A percentile compares a stretch with the other conserved stretches of the same genome.
Evolutionary conservation across 2,329 filamentous ascomycete genomes (phyloP).

Genomic region (Allantophomopsis cytisporea): DNA sequence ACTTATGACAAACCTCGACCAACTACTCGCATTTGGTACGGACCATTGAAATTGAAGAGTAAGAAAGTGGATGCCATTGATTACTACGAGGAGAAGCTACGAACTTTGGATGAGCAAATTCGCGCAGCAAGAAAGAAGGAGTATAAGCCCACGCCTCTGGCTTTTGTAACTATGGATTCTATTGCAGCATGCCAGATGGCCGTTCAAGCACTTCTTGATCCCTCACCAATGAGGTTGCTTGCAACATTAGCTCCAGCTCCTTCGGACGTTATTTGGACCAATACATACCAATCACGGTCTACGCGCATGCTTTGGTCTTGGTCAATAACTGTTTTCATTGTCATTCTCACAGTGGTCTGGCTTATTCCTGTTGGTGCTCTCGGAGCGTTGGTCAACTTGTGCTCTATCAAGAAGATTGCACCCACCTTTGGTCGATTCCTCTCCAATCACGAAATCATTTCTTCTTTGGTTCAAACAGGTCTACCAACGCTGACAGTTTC

Average conservation of each 20-base stretch:
- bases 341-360: constrained; percentile 77
- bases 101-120: constrained; percentile 66
- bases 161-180: constrained; percentile 96
- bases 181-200: constrained; percentile 91
- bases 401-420: constrained; percentile 61
- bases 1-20: constrained; percentile 40
- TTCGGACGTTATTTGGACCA: constrained; percentile 86
- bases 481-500: constrained; percentile 78
- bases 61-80: constrained; percentile 81
- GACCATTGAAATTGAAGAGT: constrained; percentile 57
- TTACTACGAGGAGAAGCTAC: constrained; percentile 81
- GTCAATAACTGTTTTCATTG: constrained; percentile 73
- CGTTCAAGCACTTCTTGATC: constrained; percentile 86
- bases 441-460: constrained; percentile 51
- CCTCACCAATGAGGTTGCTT: constrained; percentile 71
- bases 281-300: constrained; percentile 71
- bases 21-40: constrained; percentile 63
- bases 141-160: constrained; percentile 67
- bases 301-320: constrained; percentile 67
- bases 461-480: constrained; percentile 74
- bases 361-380: constrained; percentile 68
- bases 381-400: constrained; percentile 67
- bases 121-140: constrained; percentile 54
- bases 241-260: constrained; percentile 81
- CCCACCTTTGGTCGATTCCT: constrained; percentile 58